phyloP scores from a whole-genome alignment of 148 eudicot genomes.

The Rhododendron molle region DNA sequence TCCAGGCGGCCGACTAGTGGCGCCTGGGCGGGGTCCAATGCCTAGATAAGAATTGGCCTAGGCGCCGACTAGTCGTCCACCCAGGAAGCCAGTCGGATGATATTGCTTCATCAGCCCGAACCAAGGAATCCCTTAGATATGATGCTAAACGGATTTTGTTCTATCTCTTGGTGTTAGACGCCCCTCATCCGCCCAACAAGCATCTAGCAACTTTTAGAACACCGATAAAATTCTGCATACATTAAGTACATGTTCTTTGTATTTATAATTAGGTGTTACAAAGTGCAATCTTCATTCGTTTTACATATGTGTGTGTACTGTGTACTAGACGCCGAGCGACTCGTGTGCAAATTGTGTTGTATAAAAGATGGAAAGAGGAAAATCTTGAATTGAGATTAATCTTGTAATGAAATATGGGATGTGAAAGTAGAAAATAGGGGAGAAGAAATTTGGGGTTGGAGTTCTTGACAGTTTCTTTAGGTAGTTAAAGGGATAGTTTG shows the following conservation, averaged over 20 bases:
- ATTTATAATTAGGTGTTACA: background rate
- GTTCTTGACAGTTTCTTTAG: background rate
- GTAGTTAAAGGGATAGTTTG: background rate
- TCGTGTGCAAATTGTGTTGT: background rate
- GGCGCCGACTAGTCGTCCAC: background rate
- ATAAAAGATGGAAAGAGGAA: background rate
- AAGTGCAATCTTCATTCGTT: background rate
- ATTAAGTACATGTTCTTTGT: background rate
- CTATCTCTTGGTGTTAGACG: background rate
- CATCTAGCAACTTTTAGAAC: background rate
- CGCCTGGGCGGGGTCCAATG: background rate
- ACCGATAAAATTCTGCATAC: background rate
- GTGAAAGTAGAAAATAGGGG: background rate
- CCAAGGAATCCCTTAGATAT: no score
- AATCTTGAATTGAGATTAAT: no score
- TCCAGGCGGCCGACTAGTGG: background rate
- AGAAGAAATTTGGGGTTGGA: background rate
- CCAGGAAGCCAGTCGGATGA: background rate
- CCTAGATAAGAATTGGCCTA: background rate
- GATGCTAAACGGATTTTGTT: no score
- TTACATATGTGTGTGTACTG: background rate
- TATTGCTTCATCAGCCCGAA: no score
- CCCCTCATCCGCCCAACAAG: background rate
- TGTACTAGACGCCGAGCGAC: background rate
- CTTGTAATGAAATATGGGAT: background rate